Conservation (phyloP, 352 stramenopile genomes). For the Saprolegnia parasitica region DNA sequence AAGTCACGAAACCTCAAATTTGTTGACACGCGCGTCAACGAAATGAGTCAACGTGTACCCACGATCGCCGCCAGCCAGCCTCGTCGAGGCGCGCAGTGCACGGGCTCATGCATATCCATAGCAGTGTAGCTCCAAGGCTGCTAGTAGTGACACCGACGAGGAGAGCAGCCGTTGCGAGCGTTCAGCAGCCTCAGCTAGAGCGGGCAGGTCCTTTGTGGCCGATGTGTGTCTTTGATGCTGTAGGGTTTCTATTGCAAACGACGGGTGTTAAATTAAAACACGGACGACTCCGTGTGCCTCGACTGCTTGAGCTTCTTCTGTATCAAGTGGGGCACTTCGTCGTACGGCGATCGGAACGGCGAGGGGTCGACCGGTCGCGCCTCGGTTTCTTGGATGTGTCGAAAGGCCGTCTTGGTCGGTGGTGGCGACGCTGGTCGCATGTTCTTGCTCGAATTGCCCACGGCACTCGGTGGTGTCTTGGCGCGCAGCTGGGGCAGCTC, state of each 20-base stretch:
- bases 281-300: constrained; percentile 20
- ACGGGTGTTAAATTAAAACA: constrained; percentile 31
- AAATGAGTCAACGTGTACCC: too few relatives aligned
- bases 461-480: neutral
- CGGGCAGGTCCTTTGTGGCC: too few relatives aligned
- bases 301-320: constrained; percentile 41
- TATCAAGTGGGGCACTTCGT: constrained; percentile 45
- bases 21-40: too few relatives aligned
- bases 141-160: too few relatives aligned
- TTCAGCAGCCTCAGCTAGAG: too few relatives aligned
- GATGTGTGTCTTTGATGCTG: too few relatives aligned
- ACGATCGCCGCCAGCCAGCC: too few relatives aligned
- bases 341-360: constrained; percentile 67
- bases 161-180: too few relatives aligned
- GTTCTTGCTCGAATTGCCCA: constrained; percentile 35
- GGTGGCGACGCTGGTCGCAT: constrained; percentile 58
- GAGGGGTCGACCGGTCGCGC: constrained; percentile 37
- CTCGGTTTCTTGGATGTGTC: constrained; percentile 63
- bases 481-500: constrained; percentile 31
- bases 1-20: too few relatives aligned
- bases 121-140: too few relatives aligned
- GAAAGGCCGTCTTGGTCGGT: constrained; percentile 64
- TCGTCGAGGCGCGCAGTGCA: too few relatives aligned
- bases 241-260: neutral
- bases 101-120: too few relatives aligned